A percentile compares a stretch with the other conserved stretches of the same genome.
These are phyloP conservation scores for Cutaneotrichosporon dermatis DNA, from an alignment of 1,284 basidiomycete species.

Conservation along the genomic window DNA sequence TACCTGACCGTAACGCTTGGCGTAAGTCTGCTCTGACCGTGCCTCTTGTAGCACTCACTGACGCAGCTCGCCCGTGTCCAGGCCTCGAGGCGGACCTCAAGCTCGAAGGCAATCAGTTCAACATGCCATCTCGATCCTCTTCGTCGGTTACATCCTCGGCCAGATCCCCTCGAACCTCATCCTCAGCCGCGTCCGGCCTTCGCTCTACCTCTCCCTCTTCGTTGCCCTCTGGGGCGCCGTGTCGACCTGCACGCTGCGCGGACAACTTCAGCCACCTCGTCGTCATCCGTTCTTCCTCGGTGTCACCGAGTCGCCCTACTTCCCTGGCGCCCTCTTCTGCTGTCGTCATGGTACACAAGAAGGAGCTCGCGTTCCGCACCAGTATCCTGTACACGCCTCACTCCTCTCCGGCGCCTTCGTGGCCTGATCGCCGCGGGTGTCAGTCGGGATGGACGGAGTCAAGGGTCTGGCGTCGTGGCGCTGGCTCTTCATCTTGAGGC, in stretches of 20 bases:
- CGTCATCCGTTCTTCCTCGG: conserved; percentile 33
- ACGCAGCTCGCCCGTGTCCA: conserved; percentile 15
- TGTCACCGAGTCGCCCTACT: conserved; percentile 33
- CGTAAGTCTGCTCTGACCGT: conserved; percentile 19
- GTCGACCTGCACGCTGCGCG: conserved; percentile 9
- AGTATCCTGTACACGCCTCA: conserved; percentile 25
- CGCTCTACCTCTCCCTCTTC: conserved; percentile 18
- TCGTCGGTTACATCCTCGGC: conserved; percentile 40
- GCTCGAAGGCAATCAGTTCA: conserved; percentile 29
- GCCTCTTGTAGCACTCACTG: neutral
- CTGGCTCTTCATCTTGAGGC: conserved; percentile 24
- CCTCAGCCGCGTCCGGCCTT: conserved; percentile 18
- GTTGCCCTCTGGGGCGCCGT: conserved; percentile 16
- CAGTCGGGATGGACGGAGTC: conserved; percentile 15
- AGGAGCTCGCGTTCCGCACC: conserved; percentile 16
- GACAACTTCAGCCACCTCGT: conserved; percentile 15
- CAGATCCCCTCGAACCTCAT: conserved; percentile 22
- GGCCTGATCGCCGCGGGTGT: conserved; percentile 31
- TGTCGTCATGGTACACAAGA: conserved; percentile 25
- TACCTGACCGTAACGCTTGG: conserved; percentile 42
- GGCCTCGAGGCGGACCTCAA: conserved; percentile 29
- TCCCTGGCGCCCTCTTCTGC: conserved; percentile 24
- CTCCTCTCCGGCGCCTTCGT: conserved; percentile 28
- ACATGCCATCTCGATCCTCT: conserved; percentile 44
- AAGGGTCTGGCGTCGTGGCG: conserved; percentile 14